Evolutionary conservation across 106 monocot species (phyloP).

Genomic region (Platanthera guangdongensis): DNA sequence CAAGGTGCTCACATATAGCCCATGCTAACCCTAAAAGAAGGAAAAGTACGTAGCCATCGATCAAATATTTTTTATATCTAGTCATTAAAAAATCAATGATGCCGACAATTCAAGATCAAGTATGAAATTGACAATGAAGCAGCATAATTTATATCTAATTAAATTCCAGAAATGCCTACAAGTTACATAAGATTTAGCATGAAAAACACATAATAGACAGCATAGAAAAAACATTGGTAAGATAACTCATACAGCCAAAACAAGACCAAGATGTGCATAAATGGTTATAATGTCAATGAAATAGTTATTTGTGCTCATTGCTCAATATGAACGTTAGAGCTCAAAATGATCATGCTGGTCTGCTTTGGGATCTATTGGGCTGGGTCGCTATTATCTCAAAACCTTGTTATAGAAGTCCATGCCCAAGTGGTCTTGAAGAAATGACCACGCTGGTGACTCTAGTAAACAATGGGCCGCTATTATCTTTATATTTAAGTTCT

Average conservation of each 20-base stretch:
- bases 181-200: background rate
- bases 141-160: no score
- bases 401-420: no score
- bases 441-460: no score
- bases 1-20: constrained; percentile 96
- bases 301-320: no score
- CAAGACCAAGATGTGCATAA: background rate
- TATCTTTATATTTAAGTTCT: no score
- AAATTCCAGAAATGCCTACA: background rate
- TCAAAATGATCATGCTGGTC: no score
- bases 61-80: background rate
- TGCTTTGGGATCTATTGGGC: no score
- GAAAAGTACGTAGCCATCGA: background rate
- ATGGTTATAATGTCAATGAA: background rate
- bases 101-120: background rate
- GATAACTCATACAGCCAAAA: background rate
- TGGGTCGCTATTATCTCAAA: no score
- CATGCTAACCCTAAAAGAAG: constrained; percentile 82
- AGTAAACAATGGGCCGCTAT: no score
- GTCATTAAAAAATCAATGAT: background rate
- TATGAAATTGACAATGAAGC: background rate
- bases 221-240: background rate
- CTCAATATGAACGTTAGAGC: no score
- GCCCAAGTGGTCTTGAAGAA: no score
- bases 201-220: background rate